phyloP scores from a whole-genome alignment of 2,329 filamentous ascomycete species.

The Colletotrichum ledebouriae region DNA sequence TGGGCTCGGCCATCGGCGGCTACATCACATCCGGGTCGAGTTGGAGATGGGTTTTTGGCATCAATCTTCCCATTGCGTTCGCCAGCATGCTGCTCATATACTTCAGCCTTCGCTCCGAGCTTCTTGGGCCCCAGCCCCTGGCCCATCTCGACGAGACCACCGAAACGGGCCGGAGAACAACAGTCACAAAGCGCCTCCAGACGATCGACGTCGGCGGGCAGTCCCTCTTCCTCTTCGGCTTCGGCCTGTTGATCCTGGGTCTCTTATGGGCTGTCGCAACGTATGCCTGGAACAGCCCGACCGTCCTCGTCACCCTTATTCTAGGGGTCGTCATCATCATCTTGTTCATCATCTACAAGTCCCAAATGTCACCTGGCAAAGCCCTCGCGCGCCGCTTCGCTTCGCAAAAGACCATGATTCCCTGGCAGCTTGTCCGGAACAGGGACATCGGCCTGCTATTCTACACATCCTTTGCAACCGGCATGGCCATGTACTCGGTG shows the following conservation, averaged over 20 bases:
- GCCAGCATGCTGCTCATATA: constrained; percentile 67
- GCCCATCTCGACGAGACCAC: constrained; percentile 59
- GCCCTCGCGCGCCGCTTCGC: constrained; percentile 63
- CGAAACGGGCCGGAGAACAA: constrained; percentile 49
- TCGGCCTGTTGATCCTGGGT: constrained; percentile 67
- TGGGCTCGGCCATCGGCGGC: constrained; percentile 74
- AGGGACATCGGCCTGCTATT: constrained; percentile 73
- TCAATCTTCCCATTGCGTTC: constrained; percentile 70
- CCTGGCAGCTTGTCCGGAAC: constrained; percentile 68
- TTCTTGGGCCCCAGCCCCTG: constrained; percentile 66
- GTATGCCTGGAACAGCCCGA: constrained; percentile 64
- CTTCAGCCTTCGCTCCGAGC: constrained; percentile 69
- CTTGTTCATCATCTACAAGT: constrained; percentile 65
- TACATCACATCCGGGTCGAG: constrained; percentile 63
- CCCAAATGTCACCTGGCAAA: constrained; percentile 65
- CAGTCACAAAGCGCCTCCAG: constrained; percentile 61
- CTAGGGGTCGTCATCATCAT: constrained; percentile 58
- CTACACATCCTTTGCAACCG: constrained; percentile 71
- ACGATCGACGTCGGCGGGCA: constrained; percentile 70
- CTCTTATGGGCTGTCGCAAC: constrained; percentile 69
- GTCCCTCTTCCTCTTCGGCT: constrained; percentile 66
- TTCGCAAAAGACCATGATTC: constrained; percentile 73
- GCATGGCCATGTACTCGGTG: constrained; percentile 66
- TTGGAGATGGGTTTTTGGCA: constrained; percentile 78
- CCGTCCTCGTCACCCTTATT: constrained; percentile 64